Conservation (phyloP, 2,329 filamentous ascomycete genomes). For the Botrytis byssoidea region DNA sequence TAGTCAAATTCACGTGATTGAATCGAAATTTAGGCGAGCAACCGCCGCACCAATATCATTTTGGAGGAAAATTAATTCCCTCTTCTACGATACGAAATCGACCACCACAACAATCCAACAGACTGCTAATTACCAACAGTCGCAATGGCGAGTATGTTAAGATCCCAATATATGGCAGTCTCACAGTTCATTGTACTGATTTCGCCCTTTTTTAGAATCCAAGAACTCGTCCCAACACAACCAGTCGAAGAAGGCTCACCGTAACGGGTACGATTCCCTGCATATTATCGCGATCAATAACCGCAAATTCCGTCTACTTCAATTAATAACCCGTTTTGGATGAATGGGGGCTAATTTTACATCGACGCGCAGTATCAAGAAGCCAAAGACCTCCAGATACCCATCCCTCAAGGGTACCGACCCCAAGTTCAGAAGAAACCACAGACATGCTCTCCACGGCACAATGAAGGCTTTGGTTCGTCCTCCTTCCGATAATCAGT, state of each 20-base stretch:
- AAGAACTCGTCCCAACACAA: constrained; percentile 72
- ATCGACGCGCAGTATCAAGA: constrained; percentile 82
- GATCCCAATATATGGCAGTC: neutral
- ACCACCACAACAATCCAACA: constrained; percentile 15
- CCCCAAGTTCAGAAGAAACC: constrained; percentile 99
- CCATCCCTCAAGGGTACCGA: constrained; percentile 98
- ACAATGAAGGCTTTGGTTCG: constrained; percentile 91
- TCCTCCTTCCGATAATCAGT: neutral
- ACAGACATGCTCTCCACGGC: constrained; percentile 99
- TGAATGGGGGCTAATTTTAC: constrained; percentile 13
- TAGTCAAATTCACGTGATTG: neutral
- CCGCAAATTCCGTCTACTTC: neutral
- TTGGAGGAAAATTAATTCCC: constrained; percentile 10
- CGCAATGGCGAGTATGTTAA: constrained; percentile 23
- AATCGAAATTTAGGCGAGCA: constrained; percentile 11
- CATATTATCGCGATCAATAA: neutral
- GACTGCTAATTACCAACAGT: constrained; percentile 22
- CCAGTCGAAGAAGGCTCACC: constrained; percentile 86
- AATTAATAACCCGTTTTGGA: neutral
- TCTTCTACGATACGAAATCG: neutral
- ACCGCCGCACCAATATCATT: neutral
- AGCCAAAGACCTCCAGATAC: constrained; percentile 99
- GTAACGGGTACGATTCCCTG: constrained; percentile 79
- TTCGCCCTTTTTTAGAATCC: constrained; percentile 61
- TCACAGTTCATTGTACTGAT: constrained; percentile 10